Conservation (phyloP, 306 rosid genomes). For the Trifolium pratense region DNA sequence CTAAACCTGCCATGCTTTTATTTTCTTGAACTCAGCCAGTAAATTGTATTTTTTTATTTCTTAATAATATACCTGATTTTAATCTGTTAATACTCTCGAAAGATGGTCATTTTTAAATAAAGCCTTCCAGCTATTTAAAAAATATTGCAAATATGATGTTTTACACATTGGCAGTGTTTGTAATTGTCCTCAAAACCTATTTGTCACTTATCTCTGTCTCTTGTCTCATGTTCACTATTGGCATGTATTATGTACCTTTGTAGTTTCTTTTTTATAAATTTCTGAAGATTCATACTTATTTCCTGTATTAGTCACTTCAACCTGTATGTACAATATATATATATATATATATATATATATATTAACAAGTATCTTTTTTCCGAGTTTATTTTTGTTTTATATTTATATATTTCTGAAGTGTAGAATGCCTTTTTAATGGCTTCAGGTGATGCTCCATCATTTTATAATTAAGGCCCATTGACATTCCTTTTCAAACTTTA, state of each 20-base stretch:
- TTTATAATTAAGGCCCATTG: no score
- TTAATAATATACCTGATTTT: not conserved
- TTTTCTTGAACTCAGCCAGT: not conserved
- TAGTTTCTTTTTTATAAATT: not conserved
- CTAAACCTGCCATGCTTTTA: not conserved
- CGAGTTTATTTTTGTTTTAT: no score
- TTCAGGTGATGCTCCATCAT: no score
- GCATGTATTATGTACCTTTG: not conserved
- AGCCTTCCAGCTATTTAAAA: not conserved
- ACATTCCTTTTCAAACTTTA: no score
- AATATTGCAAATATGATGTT: conserved; percentile 8
- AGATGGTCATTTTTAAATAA: not conserved
- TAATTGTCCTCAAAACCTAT: not conserved
- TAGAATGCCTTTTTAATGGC: no score
- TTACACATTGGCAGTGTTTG: conserved; percentile 6
- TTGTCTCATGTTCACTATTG: not conserved
- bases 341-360: no score
- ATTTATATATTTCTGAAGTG: no score
- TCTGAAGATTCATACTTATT: not conserved
- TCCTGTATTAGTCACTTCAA: conserved; percentile 1
- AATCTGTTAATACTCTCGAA: not conserved
- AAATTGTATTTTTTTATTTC: not conserved
- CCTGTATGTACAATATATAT: not conserved
- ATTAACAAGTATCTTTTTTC: no score
- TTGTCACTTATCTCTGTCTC: conserved; percentile 6